Conservation (phyloP, 257 asterid genomes). For the Plectranthus barbatus region DNA sequence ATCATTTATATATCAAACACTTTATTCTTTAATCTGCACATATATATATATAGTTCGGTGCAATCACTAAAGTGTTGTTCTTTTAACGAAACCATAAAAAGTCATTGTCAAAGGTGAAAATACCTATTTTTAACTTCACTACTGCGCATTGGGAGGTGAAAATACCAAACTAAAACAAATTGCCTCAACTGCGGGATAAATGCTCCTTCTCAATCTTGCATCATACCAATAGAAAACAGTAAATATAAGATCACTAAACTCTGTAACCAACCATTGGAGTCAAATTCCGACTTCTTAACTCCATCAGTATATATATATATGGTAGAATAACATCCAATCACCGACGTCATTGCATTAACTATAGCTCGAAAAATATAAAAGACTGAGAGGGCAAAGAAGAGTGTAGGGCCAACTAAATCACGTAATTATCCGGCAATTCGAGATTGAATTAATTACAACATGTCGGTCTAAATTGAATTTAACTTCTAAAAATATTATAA, state of each 20-base stretch:
- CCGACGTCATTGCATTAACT: slow-evolving; percentile 23
- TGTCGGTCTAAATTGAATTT: too few species aligned
- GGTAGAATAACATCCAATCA: slow-evolving; percentile 32
- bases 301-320: slow-evolving; percentile 12
- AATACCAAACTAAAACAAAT: slow-evolving; percentile 11
- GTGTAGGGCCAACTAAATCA: neutral
- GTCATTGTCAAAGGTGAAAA: neutral
- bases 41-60: too few species aligned
- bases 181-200: neutral
- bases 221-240: neutral
- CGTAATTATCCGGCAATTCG: slow-evolving; percentile 12
- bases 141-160: slow-evolving; percentile 94
- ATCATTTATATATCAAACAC: neutral
- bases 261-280: neutral
- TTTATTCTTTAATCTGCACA: neutral
- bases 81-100: neutral
- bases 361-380: neutral
- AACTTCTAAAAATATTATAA: too few species aligned
- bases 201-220: neutral
- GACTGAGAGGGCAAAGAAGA: neutral
- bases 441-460: too few species aligned
- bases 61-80: too few species aligned
- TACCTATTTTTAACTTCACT: slow-evolving; percentile 73
- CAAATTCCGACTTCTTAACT: too few species aligned
- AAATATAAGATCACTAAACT: neutral